phyloP scores from a whole-genome alignment of 2,329 filamentous ascomycete genomes.

The Cladosporium sp. region DNA sequence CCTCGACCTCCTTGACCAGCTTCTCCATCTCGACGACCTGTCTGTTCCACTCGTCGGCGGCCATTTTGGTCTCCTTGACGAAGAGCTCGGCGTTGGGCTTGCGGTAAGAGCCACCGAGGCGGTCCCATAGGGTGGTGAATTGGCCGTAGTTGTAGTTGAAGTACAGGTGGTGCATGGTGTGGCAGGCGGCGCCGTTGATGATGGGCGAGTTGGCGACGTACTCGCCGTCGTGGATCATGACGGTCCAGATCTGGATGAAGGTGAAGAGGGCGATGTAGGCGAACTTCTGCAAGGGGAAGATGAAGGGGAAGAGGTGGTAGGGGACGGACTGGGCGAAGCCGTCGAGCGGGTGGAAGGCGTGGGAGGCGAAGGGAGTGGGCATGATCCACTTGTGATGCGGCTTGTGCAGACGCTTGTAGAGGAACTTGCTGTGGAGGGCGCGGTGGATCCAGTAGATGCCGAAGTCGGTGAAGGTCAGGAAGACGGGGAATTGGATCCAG shows the following conservation, averaged over 20 bases:
- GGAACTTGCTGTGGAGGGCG: conserved; percentile 71
- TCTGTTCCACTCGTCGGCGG: conserved; percentile 72
- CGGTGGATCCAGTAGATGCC: conserved; percentile 92
- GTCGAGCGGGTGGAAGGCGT: conserved; percentile 93
- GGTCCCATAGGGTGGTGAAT: conserved; percentile 90
- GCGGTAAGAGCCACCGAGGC: conserved; percentile 81
- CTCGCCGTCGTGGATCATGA: conserved; percentile 94
- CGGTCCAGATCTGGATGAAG: conserved; percentile 96
- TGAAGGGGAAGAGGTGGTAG: conserved; percentile 89
- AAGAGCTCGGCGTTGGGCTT: conserved; percentile 85
- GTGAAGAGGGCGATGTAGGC: conserved; percentile 82
- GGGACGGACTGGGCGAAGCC: conserved; percentile 85
- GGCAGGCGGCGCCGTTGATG: conserved; percentile 92
- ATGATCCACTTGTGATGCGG: conserved; percentile 99
- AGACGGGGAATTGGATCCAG: conserved; percentile 79
- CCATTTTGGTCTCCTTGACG: conserved; percentile 82
- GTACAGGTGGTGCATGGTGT: conserved; percentile 85
- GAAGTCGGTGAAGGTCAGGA: conserved; percentile 85
- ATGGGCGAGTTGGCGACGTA: conserved; percentile 88
- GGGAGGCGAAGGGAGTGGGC: conserved; percentile 88
- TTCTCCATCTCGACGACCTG: conserved; percentile 75
- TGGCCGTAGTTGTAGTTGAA: conserved; percentile 94
- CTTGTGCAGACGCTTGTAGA: conserved; percentile 93
- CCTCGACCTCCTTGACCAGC: conserved; percentile 73
- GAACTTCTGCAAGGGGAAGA: conserved; percentile 90